phyloP scores from a whole-genome alignment of 768 basidiomycete genomes.

The Trametes coccinea region DNA sequence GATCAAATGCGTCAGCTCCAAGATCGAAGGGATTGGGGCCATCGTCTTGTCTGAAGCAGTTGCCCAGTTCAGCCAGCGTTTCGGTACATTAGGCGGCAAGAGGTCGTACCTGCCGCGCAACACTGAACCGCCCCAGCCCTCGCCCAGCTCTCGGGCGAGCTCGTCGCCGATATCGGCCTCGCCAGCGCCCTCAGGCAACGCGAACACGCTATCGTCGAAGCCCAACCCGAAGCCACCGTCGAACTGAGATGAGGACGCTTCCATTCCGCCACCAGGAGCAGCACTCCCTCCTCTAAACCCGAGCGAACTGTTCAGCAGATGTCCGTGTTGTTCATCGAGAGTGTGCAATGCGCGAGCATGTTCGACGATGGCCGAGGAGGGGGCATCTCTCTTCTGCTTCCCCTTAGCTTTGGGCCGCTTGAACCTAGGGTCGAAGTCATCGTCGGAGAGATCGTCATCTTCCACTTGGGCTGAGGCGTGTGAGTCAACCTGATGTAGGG shows the following conservation, averaged over 20 bases:
- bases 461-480: background rate
- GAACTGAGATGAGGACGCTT: slow-evolving; percentile 57
- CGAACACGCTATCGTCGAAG: slow-evolving; percentile 56
- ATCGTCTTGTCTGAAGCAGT: slow-evolving; percentile 7
- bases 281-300: slow-evolving; percentile 31
- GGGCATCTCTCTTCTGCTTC: slow-evolving; percentile 31
- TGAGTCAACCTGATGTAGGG: no score
- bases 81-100: no score
- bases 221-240: slow-evolving; percentile 37
- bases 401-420: slow-evolving; percentile 25
- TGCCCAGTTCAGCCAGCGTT: background rate
- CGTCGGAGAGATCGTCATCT: slow-evolving; percentile 41
- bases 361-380: slow-evolving; percentile 26
- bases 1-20: background rate
- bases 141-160: slow-evolving; percentile 71
- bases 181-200: slow-evolving; percentile 54
- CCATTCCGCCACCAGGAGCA: slow-evolving; percentile 32
- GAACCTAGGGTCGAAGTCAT: slow-evolving; percentile 49
- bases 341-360: slow-evolving; percentile 43
- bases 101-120: background rate
- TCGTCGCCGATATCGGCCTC: slow-evolving; percentile 71
- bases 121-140: slow-evolving; percentile 54
- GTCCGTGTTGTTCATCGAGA: slow-evolving; percentile 70
- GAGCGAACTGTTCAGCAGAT: slow-evolving; percentile 65
- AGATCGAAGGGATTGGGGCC: slow-evolving; percentile 25